Evolutionary conservation across 345 rosid genomes (phyloP), one percentile per base, ranked within the genome.

Genomic region (Raphanus sativus): DNA sequence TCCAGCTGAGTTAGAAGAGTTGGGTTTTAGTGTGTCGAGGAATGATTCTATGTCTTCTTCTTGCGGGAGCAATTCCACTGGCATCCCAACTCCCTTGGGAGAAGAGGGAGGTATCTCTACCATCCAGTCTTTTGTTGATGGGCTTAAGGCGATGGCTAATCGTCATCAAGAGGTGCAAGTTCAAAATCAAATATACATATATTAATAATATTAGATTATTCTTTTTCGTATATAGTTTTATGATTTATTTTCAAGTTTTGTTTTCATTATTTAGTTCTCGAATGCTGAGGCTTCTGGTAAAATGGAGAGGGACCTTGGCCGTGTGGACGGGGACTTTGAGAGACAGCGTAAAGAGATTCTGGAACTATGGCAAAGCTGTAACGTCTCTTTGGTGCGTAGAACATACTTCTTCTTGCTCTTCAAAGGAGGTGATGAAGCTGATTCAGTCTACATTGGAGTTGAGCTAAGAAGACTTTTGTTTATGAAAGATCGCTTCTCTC

Each of bases 381-480:
- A 89, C 54, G 84, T 91, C 68, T 89, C 99, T 38, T 73, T 95
- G 85, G 84, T 92, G 63, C 96, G 92, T 83, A 85, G 99, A 83
- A 92, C 99, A 11, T 95, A 92, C 73, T 95, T 92, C 73, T 91
- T 84, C 85, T 82, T 95, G 83, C 97, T 95, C 38, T 91, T 95
- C 62, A 90, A 87, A 82, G 99, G 99, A 55, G 55, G n/a, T 71
- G 87, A 86, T 71, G 87, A 87, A 5, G 62, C 86, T 9, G 98
- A 95, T 86, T 91, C 94, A 65, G 85, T 91, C 61, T 95, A 95
- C 86, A 81, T 89, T 77, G 99, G 88, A 75, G 99, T 95, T 16
- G 99, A 92, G 87, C 85, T 86, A 34, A 84, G 94, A 80, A 86
- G 99, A 79, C 96, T 95, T 62, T 83, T 88, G 76, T 92, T 89